Evolutionary conservation across 2,329 filamentous ascomycete species (phyloP).

Genomic region (Beauveria medogensis): DNA sequence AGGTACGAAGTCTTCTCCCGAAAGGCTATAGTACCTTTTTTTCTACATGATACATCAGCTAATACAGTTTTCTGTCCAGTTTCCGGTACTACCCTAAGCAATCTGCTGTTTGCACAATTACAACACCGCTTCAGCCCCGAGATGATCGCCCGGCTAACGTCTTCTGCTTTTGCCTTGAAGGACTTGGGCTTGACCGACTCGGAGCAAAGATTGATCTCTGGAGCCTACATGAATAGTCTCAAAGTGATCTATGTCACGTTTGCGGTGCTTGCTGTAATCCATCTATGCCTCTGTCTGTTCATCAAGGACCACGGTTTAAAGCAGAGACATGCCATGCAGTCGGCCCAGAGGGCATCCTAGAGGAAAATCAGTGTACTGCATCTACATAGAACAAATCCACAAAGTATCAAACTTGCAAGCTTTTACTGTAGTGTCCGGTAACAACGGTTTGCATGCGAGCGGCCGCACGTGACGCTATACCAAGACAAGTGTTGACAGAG

Average conservation of each 20-base stretch:
- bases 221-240: neutral
- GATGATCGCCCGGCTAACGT: neutral
- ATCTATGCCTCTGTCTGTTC: neutral
- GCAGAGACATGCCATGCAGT: neutral
- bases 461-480: neutral
- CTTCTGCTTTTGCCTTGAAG: conserved; percentile 1
- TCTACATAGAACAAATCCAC: neutral
- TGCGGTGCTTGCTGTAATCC: neutral
- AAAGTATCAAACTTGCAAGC: neutral
- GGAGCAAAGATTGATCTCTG: neutral
- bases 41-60: neutral
- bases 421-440: neutral
- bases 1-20: neutral
- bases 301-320: neutral
- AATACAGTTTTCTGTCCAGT: neutral
- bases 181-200: neutral
- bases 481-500: neutral
- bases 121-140: neutral
- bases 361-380: neutral
- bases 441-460: neutral
- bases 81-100: neutral
- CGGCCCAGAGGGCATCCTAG: neutral
- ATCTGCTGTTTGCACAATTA: neutral
- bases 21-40: no score
- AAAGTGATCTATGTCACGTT: neutral